These are phyloP conservation scores for Mortierella sp. DNA, from an alignment of 371 early-diverging fungal species.

Conservation along the genomic window DNA sequence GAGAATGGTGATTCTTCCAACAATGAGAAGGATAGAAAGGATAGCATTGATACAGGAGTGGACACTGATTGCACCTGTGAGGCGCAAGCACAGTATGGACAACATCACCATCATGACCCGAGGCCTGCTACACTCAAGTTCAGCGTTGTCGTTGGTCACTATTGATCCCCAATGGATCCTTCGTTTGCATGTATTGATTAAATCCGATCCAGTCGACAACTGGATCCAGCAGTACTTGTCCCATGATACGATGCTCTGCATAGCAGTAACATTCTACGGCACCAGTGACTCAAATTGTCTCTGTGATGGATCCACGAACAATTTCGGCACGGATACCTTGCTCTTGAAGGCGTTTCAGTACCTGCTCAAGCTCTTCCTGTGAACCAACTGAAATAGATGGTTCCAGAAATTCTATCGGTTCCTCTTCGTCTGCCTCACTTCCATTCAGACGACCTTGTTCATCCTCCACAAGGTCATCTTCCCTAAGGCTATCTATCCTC, in stretches of 20 bases:
- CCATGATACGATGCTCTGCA: too few relatives aligned
- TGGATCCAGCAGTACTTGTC: too few relatives aligned
- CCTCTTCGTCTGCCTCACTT: too few relatives aligned
- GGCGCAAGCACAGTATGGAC: constrained; percentile 11
- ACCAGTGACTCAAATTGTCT: constrained; percentile 8
- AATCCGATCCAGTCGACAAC: too few relatives aligned
- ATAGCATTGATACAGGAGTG: background rate
- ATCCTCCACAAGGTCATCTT: too few relatives aligned
- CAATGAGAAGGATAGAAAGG: background rate
- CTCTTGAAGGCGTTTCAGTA: constrained; percentile 7
- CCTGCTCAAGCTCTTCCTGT: constrained; percentile 18
- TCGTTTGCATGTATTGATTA: background rate
- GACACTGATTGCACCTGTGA: constrained; percentile 9
- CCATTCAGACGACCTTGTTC: too few relatives aligned
- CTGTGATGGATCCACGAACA: constrained; percentile 14
- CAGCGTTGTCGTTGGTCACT: constrained; percentile 37
- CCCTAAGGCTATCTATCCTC: too few relatives aligned
- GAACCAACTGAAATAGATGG: too few relatives aligned
- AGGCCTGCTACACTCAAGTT: constrained; percentile 11
- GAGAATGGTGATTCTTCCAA: background rate
- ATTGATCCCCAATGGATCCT: constrained; percentile 4
- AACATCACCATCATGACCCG: constrained; percentile 23
- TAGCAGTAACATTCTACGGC: too few relatives aligned
- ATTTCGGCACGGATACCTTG: constrained; percentile 19
- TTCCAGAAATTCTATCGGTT: too few relatives aligned